A percentile compares a stretch with the other conserved stretches of the same genome.
phyloP scores from a whole-genome alignment of 495 filamentous ascomycete species.

The Diplogelasinospora grovesii region DNA sequence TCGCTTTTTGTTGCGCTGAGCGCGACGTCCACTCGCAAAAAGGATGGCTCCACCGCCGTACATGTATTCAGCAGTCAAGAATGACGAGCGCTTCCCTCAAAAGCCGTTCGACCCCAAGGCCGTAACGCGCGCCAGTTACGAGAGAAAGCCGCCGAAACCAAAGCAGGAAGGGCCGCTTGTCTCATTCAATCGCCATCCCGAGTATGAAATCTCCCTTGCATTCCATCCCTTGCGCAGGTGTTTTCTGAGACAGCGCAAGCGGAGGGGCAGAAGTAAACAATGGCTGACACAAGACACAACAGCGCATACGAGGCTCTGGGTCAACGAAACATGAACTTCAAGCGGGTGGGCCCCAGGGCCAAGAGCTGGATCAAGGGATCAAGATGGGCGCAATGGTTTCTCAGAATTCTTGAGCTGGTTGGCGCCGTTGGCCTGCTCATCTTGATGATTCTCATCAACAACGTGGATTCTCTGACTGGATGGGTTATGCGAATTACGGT shows the following conservation, averaged over 20 bases:
- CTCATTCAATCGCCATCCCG: slow-evolving; percentile 73
- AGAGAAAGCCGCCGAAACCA: slow-evolving; percentile 53
- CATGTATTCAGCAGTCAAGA: slow-evolving; percentile 57
- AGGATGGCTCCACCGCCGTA: slow-evolving; percentile 65
- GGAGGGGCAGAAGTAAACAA: no score
- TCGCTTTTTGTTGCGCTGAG: background rate
- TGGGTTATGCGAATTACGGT: slow-evolving; percentile 79
- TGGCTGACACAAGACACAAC: no score
- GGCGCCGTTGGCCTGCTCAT: slow-evolving; percentile 63
- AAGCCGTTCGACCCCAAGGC: slow-evolving; percentile 74
- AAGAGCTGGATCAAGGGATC: slow-evolving; percentile 62
- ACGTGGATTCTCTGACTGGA: slow-evolving; percentile 50
- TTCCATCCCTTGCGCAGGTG: no score
- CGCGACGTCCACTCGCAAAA: slow-evolving; percentile 2
- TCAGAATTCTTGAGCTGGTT: slow-evolving; percentile 59
- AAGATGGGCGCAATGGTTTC: slow-evolving; percentile 56
- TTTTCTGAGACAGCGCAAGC: no score
- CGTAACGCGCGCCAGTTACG: slow-evolving; percentile 64
- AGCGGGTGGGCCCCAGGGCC: slow-evolving; percentile 62
- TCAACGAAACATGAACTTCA: slow-evolving; percentile 18
- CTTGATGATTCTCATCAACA: slow-evolving; percentile 65
- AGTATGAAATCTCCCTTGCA: slow-evolving; percentile 45
- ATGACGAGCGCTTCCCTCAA: slow-evolving; percentile 43
- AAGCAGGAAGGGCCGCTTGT: slow-evolving; percentile 69
- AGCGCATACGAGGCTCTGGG: slow-evolving; percentile 29